A percentile compares a stretch with the other conserved stretches of the same genome.
phyloP scores from a whole-genome alignment of 2,329 filamentous ascomycete species.

The Colletotrichum lini region DNA sequence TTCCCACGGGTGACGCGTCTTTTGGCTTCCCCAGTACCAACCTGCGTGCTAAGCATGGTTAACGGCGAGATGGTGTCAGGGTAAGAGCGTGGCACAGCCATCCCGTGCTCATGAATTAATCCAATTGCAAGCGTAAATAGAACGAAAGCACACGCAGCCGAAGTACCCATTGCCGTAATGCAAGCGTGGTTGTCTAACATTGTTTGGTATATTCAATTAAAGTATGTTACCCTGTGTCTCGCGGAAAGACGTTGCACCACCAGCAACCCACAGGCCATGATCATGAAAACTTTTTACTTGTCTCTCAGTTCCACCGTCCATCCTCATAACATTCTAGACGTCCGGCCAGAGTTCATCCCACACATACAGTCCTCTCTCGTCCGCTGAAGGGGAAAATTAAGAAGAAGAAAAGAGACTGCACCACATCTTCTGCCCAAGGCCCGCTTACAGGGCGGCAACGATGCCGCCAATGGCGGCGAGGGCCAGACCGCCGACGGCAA shows the following conservation, averaged over 20 bases:
- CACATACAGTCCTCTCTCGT: conserved; percentile 3
- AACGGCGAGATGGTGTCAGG: too few relatives aligned
- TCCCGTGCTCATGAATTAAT: too few relatives aligned
- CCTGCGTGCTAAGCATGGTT: too few relatives aligned
- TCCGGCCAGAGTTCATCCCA: conserved; percentile 11
- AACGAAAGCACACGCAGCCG: too few relatives aligned
- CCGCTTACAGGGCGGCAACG: conserved; percentile 32
- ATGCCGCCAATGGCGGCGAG: conserved; percentile 35
- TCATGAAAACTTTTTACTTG: conserved; percentile 21
- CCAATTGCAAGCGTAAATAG: too few relatives aligned
- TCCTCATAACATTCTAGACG: conserved; percentile 25
- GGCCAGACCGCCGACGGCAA: conserved; percentile 27
- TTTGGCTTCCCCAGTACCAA: too few relatives aligned
- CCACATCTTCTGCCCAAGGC: too few relatives aligned
- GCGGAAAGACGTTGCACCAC: conserved; percentile 1
- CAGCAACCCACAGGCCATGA: conserved; percentile 22
- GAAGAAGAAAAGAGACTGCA: too few relatives aligned
- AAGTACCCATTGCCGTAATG: too few relatives aligned
- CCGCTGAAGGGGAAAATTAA: too few relatives aligned
- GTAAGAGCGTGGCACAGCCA: too few relatives aligned
- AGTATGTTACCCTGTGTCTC: conserved; percentile 19
- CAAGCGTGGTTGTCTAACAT: neutral
- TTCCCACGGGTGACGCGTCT: too few relatives aligned
- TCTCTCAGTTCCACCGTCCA: neutral
- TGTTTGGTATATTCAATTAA: conserved; percentile 21